A percentile compares a stretch with the other conserved stretches of the same genome.
phyloP scores from a whole-genome alignment of 768 basidiomycete species.

The Hygrophorus russula region DNA sequence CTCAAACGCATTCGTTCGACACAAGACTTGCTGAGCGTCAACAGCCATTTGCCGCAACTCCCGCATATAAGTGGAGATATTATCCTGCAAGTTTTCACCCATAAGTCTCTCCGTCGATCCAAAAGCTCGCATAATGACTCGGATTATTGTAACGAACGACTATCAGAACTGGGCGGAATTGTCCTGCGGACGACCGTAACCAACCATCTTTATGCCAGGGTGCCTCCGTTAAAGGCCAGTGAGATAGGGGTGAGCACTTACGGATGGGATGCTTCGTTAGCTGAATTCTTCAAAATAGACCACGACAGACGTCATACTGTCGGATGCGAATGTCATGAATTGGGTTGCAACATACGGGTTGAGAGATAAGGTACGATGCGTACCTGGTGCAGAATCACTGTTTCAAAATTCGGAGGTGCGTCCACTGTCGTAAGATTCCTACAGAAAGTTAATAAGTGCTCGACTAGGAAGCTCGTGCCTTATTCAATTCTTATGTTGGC shows the following conservation, averaged over 20 bases:
- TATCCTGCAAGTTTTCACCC: slow-evolving; percentile 60
- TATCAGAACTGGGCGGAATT: slow-evolving; percentile 38
- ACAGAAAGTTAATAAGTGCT: slow-evolving; percentile 6
- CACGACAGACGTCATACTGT: slow-evolving; percentile 25
- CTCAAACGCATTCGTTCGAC: slow-evolving; percentile 9
- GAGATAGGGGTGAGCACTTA: slow-evolving; percentile 39
- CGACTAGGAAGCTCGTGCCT: slow-evolving; percentile 38
- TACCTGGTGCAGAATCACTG: slow-evolving; percentile 22
- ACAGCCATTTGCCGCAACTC: slow-evolving; percentile 22
- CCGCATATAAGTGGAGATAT: slow-evolving; percentile 40
- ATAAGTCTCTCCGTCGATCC: slow-evolving; percentile 44
- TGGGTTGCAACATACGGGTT: slow-evolving; percentile 41
- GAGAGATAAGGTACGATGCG: slow-evolving; percentile 36
- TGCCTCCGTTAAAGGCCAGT: slow-evolving; percentile 35
- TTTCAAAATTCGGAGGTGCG: slow-evolving; percentile 32
- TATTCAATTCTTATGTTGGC: slow-evolving; percentile 62
- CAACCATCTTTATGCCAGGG: slow-evolving; percentile 33
- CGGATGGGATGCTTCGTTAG: neutral
- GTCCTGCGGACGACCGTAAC: slow-evolving; percentile 38
- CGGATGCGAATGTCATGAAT: slow-evolving; percentile 28
- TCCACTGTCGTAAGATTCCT: slow-evolving; percentile 7
- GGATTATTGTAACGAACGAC: slow-evolving; percentile 41
- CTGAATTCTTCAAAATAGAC: slow-evolving; percentile 11
- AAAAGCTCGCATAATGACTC: slow-evolving; percentile 24
- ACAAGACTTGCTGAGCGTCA: slow-evolving; percentile 17